Evolutionary conservation across 805 yeast species (phyloP).

Genomic region (Kuraishia piskuri): DNA sequence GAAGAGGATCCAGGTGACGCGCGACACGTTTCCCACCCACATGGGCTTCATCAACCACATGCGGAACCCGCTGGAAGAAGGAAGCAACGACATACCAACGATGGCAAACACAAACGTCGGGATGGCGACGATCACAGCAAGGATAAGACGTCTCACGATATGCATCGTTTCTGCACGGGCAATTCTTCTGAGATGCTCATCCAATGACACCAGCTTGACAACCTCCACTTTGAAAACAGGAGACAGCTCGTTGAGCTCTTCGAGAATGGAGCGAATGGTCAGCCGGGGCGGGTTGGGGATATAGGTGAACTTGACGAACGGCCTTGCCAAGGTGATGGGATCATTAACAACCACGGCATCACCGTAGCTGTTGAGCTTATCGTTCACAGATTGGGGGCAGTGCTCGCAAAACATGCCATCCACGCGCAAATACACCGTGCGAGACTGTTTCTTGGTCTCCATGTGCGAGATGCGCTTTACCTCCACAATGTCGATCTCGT

Average conservation of each 20-base stretch:
- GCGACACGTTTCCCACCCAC: slow-evolving; percentile 52
- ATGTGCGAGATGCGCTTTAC: slow-evolving; percentile 36
- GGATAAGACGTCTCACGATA: slow-evolving; percentile 35
- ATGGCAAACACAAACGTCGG: slow-evolving; percentile 62
- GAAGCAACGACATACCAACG: slow-evolving; percentile 57
- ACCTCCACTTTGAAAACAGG: slow-evolving; percentile 42
- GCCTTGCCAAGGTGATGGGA: slow-evolving; percentile 44
- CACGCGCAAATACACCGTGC: slow-evolving; percentile 49
- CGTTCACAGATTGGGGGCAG: slow-evolving; percentile 53
- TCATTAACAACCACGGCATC: slow-evolving; percentile 47
- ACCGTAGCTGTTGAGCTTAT: slow-evolving; percentile 43
- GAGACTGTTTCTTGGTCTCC: slow-evolving; percentile 36
- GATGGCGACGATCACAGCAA: slow-evolving; percentile 47
- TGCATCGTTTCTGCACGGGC: slow-evolving; percentile 38
- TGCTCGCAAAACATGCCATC: slow-evolving; percentile 65
- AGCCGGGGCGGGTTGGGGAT: slow-evolving; percentile 45
- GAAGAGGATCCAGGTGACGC: slow-evolving; percentile 60
- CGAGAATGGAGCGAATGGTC: slow-evolving; percentile 47
- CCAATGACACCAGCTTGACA: slow-evolving; percentile 47
- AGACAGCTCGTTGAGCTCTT: slow-evolving; percentile 36
- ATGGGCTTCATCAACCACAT: slow-evolving; percentile 52
- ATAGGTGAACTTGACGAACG: slow-evolving; percentile 57
- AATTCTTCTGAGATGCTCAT: slow-evolving; percentile 48
- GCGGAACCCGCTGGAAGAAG: slow-evolving; percentile 30
- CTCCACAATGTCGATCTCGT: slow-evolving; percentile 43